phyloP scores from a whole-genome alignment of 2,329 filamentous ascomycete species.

The Talaromyces sp. region DNA sequence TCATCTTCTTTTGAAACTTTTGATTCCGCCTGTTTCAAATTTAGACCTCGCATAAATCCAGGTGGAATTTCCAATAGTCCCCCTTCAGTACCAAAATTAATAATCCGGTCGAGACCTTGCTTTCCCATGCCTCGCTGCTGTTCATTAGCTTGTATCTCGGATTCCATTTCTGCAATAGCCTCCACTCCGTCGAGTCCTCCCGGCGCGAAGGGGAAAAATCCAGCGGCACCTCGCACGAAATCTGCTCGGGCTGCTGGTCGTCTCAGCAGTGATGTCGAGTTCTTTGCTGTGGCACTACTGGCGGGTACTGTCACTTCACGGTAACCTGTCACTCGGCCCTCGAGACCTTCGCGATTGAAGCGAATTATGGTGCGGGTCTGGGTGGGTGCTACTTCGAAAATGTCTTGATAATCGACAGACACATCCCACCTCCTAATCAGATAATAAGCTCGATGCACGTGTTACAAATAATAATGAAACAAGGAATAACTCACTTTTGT shows the following conservation, averaged over 20 bases:
- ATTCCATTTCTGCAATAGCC: constrained; percentile 77
- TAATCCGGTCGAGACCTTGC: constrained; percentile 71
- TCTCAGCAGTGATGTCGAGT: constrained; percentile 81
- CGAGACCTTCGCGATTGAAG: constrained; percentile 84
- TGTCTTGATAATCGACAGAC: constrained; percentile 71
- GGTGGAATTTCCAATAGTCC: constrained; percentile 78
- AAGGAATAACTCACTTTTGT: constrained; percentile 59
- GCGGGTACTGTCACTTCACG: constrained; percentile 89
- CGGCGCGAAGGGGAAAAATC: constrained; percentile 91
- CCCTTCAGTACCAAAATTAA: constrained; percentile 73
- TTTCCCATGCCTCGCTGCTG: constrained; percentile 37
- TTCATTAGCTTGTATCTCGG: constrained; percentile 60
- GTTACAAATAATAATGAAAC: neutral
- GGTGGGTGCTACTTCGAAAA: constrained; percentile 83
- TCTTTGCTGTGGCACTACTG: constrained; percentile 86
- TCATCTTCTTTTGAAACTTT: constrained; percentile 59
- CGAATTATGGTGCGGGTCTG: constrained; percentile 93
- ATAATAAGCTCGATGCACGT: constrained; percentile 2
- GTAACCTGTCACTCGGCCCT: constrained; percentile 90
- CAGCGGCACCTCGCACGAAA: constrained; percentile 86
- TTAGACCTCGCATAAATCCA: constrained; percentile 73
- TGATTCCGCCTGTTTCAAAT: constrained; percentile 61
- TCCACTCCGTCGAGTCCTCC: constrained; percentile 85
- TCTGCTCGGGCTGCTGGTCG: constrained; percentile 84
- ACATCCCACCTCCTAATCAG: constrained; percentile 67